phyloP scores from a whole-genome alignment of 2,329 filamentous ascomycete species.

The Annulohypoxylon truncatum region DNA sequence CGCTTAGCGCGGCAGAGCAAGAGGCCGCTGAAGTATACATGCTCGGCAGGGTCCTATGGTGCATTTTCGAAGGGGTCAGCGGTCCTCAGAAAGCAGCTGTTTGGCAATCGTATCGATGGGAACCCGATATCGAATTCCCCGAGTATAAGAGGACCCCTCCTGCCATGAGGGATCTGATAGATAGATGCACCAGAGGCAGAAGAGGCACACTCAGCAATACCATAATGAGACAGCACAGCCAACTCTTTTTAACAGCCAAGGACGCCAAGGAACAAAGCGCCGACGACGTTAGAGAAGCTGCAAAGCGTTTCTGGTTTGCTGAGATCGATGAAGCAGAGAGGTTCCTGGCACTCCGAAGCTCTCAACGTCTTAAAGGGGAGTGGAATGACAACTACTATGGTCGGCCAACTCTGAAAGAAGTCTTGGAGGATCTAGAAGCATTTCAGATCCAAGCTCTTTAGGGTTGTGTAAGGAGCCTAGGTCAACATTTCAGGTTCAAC shows the following conservation, averaged over 20 bases:
- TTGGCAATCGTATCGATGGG: slow-evolving; percentile 69
- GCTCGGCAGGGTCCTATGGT: slow-evolving; percentile 71
- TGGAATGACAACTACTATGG: slow-evolving; percentile 65
- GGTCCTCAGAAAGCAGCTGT: slow-evolving; percentile 67
- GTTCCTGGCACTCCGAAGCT: slow-evolving; percentile 58
- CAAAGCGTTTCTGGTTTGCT: slow-evolving; percentile 60
- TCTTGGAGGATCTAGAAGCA: slow-evolving; percentile 50
- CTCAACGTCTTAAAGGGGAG: slow-evolving; percentile 52
- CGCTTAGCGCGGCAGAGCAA: slow-evolving; percentile 62
- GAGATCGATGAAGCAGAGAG: slow-evolving; percentile 61
- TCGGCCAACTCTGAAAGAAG: slow-evolving; percentile 60
- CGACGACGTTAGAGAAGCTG: slow-evolving; percentile 50
- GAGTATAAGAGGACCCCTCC: slow-evolving; percentile 60
- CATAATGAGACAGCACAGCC: slow-evolving; percentile 59
- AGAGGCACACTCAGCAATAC: slow-evolving; percentile 57
- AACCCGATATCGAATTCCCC: slow-evolving; percentile 68
- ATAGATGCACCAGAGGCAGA: slow-evolving; percentile 63
- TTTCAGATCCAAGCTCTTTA: slow-evolving; percentile 34
- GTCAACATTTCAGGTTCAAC: not conserved
- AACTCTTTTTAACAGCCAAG: slow-evolving; percentile 57
- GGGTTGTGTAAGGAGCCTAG: not conserved
- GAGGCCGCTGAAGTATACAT: slow-evolving; percentile 72
- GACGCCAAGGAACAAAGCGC: slow-evolving; percentile 51
- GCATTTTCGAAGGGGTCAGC: slow-evolving; percentile 70
- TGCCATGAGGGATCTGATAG: slow-evolving; percentile 60